Evolutionary conservation across 306 rosid species (phyloP).

Genomic region (Spatholobus suberectus): DNA sequence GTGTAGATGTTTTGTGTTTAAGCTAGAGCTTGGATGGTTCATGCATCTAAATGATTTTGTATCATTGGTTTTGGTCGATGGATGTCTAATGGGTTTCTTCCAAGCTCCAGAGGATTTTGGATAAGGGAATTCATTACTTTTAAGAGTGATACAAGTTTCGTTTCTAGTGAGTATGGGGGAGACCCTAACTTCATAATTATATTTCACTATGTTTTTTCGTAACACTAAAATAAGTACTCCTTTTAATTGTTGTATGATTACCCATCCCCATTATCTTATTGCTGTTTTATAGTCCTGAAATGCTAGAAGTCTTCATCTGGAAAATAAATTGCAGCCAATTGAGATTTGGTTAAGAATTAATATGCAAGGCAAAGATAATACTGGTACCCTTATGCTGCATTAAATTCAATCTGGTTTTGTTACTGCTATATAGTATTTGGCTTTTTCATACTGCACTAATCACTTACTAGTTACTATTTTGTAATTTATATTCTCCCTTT

Average conservation of each 20-base stretch:
- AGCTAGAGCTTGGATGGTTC: background rate
- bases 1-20: too few species aligned
- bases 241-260: background rate
- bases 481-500: background rate
- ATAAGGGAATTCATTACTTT: background rate
- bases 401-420: constrained; percentile 27
- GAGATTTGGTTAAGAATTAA: constrained; percentile 8
- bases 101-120: background rate
- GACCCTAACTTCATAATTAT: background rate
- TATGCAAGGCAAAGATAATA: background rate
- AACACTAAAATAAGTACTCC: background rate
- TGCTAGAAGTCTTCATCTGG: background rate
- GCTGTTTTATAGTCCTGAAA: background rate
- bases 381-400: background rate
- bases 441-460: background rate
- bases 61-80: background rate
- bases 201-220: background rate
- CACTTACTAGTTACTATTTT: constrained; percentile 4
- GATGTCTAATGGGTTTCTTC: background rate
- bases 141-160: background rate
- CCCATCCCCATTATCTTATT: background rate
- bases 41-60: background rate
- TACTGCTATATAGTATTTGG: background rate
- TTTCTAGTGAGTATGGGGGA: background rate
- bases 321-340: background rate